Evolutionary conservation across 2,329 filamentous ascomycete genomes (phyloP).

Genomic region (Sclerotinia subarctica): DNA sequence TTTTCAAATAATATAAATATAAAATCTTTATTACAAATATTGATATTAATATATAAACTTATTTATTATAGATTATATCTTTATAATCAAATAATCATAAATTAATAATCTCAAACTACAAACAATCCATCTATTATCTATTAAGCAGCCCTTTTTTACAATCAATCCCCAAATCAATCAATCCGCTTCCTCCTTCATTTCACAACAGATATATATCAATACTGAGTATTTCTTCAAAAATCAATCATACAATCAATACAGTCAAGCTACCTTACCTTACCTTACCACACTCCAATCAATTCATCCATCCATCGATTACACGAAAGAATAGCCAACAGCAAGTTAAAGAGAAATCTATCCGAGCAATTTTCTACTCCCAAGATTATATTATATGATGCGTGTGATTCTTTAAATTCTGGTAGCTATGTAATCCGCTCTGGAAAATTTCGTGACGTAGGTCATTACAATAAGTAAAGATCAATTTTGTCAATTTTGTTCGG

Average conservation of each 20-base stretch:
- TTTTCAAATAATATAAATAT: slow-evolving; percentile 37
- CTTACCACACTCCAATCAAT: slow-evolving; percentile 34
- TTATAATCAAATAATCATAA: slow-evolving; percentile 33
- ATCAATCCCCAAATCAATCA: slow-evolving; percentile 38
- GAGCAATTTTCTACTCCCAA: slow-evolving; percentile 40
- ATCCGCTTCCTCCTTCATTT: slow-evolving; percentile 48
- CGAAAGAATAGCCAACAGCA: slow-evolving; percentile 19
- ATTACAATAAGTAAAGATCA: too few relatives aligned
- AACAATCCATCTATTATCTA: slow-evolving; percentile 47
- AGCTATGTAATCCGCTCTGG: too few relatives aligned
- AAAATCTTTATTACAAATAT: too few relatives aligned
- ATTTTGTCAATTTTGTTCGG: too few relatives aligned
- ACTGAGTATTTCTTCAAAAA: slow-evolving; percentile 56
- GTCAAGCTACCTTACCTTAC: slow-evolving; percentile 39
- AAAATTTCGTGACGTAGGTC: too few relatives aligned
- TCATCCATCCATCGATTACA: slow-evolving; percentile 2
- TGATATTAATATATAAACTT: slow-evolving; percentile 40
- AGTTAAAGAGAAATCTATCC: too few relatives aligned
- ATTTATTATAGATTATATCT: slow-evolving; percentile 39
- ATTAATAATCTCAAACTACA: slow-evolving; percentile 39
- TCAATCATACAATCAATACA: slow-evolving; percentile 31
- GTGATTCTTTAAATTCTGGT: too few relatives aligned
- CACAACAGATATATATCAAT: slow-evolving; percentile 48
- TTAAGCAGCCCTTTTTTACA: slow-evolving; percentile 29
- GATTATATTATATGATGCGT: too few relatives aligned